Evolutionary conservation across 2,329 filamentous ascomycete genomes (phyloP).

Genomic region (Neofusicoccum laricinum): DNA sequence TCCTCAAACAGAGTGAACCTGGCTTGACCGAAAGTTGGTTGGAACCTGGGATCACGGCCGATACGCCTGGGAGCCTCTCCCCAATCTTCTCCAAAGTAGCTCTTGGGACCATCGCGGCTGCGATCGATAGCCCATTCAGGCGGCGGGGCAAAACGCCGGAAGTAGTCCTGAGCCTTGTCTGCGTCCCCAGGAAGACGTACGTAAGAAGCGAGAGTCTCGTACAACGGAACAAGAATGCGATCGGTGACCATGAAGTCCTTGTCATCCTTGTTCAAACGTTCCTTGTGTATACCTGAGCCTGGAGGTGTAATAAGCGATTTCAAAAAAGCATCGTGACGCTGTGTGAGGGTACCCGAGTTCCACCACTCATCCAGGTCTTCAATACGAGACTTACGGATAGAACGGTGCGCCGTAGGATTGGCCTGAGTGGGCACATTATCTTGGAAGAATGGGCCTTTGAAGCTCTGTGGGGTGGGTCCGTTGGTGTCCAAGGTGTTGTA

Average conservation of each 20-base stretch:
- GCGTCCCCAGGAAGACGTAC: constrained; percentile 16
- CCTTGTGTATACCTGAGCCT: constrained; percentile 19
- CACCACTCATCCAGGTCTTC: constrained; percentile 44
- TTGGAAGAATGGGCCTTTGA: constrained; percentile 37
- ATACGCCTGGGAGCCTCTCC: constrained; percentile 10
- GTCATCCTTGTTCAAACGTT: constrained; percentile 17
- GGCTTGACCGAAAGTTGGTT: neutral
- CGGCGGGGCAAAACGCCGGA: constrained; percentile 37
- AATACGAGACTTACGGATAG: constrained; percentile 27
- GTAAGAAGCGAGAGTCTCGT: constrained; percentile 44
- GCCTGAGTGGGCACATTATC: constrained; percentile 28
- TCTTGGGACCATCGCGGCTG: constrained; percentile 34
- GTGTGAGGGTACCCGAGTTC: constrained; percentile 22
- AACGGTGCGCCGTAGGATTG: constrained; percentile 26
- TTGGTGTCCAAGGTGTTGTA: constrained; percentile 10
- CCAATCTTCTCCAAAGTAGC: constrained; percentile 36
- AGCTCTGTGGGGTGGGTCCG: constrained; percentile 32
- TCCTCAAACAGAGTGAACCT: constrained; percentile 5
- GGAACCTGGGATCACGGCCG: constrained; percentile 15
- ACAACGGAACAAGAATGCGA: constrained; percentile 39
- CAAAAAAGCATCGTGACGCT: constrained; percentile 9
- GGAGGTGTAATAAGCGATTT: neutral
- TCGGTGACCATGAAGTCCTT: constrained; percentile 25
- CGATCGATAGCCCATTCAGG: constrained; percentile 40
- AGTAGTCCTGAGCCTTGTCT: constrained; percentile 34